phyloP scores from a whole-genome alignment of 148 eudicot species.

The Amaranthus cruentus region DNA sequence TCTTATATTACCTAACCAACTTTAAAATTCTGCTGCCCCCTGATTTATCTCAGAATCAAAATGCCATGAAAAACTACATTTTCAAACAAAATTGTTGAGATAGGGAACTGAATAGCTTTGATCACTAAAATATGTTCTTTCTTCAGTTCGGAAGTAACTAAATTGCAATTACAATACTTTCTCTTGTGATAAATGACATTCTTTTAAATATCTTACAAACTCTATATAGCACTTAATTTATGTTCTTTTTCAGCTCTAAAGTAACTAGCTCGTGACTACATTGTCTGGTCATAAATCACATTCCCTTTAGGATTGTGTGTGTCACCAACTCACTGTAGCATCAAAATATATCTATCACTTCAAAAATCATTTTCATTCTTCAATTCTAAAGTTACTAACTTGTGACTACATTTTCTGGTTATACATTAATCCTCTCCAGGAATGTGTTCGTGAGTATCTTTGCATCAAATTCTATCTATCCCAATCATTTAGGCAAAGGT shows the following conservation, averaged over 20 bases:
- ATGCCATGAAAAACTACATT: background rate
- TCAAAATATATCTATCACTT: background rate
- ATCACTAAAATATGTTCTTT: background rate
- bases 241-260: background rate
- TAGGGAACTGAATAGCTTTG: background rate
- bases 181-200: no score
- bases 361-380: no score
- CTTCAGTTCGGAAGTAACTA: background rate
- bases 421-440: no score
- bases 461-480: background rate
- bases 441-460: no score
- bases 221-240: no score
- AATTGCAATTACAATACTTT: no score
- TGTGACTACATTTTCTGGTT: no score
- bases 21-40: no score
- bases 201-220: no score
- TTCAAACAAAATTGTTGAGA: background rate
- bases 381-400: no score
- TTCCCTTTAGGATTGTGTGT: background rate
- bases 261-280: background rate
- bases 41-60: background rate
- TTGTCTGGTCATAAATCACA: background rate
- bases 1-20: no score
- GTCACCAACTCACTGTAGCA: background rate
- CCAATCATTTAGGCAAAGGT: background rate